Percentiles rank a stretch among this genome's conserved stretches.
phyloP scores from a whole-genome alignment of 192 early-diverging fungal genomes.

The Backusella liffmaniae region DNA sequence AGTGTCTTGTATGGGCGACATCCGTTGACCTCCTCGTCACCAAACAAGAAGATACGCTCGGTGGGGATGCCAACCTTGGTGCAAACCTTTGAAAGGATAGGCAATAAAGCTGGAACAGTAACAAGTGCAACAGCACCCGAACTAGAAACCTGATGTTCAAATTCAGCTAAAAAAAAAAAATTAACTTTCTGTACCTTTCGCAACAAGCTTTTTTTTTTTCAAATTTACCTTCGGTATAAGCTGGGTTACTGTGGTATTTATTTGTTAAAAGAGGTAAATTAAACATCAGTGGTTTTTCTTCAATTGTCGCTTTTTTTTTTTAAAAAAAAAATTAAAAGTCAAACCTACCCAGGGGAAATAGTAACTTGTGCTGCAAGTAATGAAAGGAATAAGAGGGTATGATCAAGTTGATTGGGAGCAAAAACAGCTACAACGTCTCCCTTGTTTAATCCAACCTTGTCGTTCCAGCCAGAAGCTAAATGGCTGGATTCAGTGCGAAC shows the following conservation, averaged over 20 bases:
- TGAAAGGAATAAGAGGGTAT: constrained; percentile 57
- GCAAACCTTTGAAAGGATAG: constrained; percentile 38
- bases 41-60: constrained; percentile 46
- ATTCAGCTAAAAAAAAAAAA: constrained; percentile 21
- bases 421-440: constrained; percentile 73
- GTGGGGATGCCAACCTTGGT: constrained; percentile 26
- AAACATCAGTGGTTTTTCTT: not conserved
- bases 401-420: constrained; percentile 68
- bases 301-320: too few relatives aligned
- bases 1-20: constrained; percentile 13
- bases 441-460: constrained; percentile 50
- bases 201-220: not conserved
- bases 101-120: constrained; percentile 40
- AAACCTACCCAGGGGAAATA: constrained; percentile 55
- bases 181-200: not conserved
- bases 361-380: constrained; percentile 64
- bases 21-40: constrained; percentile 37
- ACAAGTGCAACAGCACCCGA: constrained; percentile 67
- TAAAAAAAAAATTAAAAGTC: not conserved
- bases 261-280: not conserved
- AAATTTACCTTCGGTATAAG: constrained; percentile 16
- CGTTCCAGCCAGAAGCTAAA: constrained; percentile 52
- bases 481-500: constrained; percentile 13
- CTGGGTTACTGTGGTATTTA: constrained; percentile 8
- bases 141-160: constrained; percentile 72